Percentiles rank a stretch among this genome's conserved stretches.
Conservation (phyloP, 2,329 filamentous ascomycete species). For the Bipolaris gigantea region DNA sequence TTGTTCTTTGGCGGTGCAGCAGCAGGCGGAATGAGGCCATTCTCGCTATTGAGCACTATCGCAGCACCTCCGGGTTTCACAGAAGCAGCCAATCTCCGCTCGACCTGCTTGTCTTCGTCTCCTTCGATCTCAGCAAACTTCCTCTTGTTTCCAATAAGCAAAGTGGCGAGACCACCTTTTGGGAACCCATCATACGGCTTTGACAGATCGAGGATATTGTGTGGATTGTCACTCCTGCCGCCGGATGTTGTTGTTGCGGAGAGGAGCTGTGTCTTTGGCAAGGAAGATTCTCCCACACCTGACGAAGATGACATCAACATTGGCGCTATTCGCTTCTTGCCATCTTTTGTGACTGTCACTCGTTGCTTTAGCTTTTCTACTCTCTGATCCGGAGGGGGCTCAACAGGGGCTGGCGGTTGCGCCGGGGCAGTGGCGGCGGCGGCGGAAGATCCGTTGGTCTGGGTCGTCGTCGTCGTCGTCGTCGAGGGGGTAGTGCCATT, state of each 20-base stretch:
- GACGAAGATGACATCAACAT: conserved; percentile 84
- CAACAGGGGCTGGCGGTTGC: conserved; percentile 16
- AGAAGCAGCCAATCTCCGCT: conserved; percentile 61
- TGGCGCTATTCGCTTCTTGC: conserved; percentile 92
- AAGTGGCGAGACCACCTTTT: conserved; percentile 79
- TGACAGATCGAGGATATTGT: conserved; percentile 83
- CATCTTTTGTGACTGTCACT: conserved; percentile 93
- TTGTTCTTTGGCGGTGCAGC: conserved; percentile 50
- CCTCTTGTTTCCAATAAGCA: conserved; percentile 91
- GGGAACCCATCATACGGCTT: conserved; percentile 93
- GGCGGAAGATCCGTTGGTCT: conserved; percentile 29
- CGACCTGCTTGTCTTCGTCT: conserved; percentile 68
- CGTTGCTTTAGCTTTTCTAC: conserved; percentile 79
- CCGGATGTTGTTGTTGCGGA: conserved; percentile 67
- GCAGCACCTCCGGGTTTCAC: conserved; percentile 69
- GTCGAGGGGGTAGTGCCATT: conserved; percentile 54
- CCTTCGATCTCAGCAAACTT: conserved; percentile 74
- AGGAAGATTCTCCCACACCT: conserved; percentile 80
- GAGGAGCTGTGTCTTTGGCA: conserved; percentile 86
- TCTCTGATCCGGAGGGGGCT: conserved; percentile 55
- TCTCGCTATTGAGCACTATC: conserved; percentile 73
- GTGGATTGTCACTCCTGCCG: conserved; percentile 70
- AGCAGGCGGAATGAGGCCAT: conserved; percentile 77
- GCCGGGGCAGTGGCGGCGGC: conserved; percentile 55
- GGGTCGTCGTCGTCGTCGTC: conserved; percentile 21